Conservation (phyloP, 2,329 filamentous ascomycete genomes). For the Dryadomyces quercivorus region DNA sequence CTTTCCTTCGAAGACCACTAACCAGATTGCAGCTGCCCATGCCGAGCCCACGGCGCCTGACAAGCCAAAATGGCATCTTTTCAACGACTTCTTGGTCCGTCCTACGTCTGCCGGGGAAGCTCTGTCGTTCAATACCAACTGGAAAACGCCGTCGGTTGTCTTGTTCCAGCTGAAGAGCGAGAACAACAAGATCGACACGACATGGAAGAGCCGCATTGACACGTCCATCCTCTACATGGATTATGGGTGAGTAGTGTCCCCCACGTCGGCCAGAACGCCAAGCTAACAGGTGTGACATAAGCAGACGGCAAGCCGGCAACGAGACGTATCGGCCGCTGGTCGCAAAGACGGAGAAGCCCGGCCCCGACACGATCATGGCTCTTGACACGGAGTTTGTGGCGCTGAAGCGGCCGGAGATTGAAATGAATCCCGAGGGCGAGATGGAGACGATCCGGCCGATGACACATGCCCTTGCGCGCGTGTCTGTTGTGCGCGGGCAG, state of each 20-base stretch:
- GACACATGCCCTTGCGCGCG: constrained; percentile 82
- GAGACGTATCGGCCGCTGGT: constrained; percentile 51
- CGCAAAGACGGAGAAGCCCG: constrained; percentile 49
- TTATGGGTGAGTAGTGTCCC: constrained; percentile 29
- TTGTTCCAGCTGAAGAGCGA: constrained; percentile 73
- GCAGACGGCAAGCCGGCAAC: constrained; percentile 16
- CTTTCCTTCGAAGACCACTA: not conserved
- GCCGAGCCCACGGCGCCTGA: constrained; percentile 46
- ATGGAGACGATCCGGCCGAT: constrained; percentile 85
- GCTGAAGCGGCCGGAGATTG: constrained; percentile 83
- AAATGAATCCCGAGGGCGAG: constrained; percentile 89
- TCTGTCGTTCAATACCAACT: constrained; percentile 74
- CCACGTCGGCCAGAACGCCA: not conserved
- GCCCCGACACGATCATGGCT: constrained; percentile 64
- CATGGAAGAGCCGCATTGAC: constrained; percentile 78
- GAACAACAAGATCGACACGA: constrained; percentile 71
- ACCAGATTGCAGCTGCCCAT: constrained; percentile 42
- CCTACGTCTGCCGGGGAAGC: constrained; percentile 66
- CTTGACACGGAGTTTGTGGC: constrained; percentile 96
- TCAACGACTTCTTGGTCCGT: constrained; percentile 92
- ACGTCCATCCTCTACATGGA: constrained; percentile 74
- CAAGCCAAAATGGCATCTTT: constrained; percentile 78
- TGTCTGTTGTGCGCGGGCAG: constrained; percentile 74
- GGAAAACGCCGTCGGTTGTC: constrained; percentile 86
- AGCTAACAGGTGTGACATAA: constrained; percentile 13